These are phyloP conservation scores for Russula virescens DNA, from an alignment of 768 basidiomycete genomes.

Conservation along the genomic window DNA sequence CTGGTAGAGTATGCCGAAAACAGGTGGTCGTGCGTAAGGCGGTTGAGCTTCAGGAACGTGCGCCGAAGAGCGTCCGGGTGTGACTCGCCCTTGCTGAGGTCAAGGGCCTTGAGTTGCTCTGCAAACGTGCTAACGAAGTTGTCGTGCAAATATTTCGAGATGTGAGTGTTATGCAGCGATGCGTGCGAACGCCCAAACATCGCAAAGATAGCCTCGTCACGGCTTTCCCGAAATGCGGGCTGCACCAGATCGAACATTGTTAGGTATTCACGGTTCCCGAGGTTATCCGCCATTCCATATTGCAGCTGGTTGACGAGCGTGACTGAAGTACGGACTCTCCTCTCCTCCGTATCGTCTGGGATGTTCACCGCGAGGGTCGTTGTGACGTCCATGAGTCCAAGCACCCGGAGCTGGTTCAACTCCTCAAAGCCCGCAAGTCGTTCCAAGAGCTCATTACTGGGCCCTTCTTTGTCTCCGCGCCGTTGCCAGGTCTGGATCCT, in stretches of 20 bases:
- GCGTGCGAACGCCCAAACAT: slow-evolving; percentile 85
- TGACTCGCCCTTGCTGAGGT: slow-evolving; percentile 42
- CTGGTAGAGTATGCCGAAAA: slow-evolving; percentile 36
- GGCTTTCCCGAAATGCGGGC: slow-evolving; percentile 68
- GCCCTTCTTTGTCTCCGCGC: slow-evolving; percentile 31
- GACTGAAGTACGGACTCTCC: slow-evolving; percentile 86
- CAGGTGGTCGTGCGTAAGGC: slow-evolving; percentile 66
- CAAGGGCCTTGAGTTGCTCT: slow-evolving; percentile 46
- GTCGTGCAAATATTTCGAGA: slow-evolving; percentile 83
- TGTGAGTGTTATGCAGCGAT: slow-evolving; percentile 51
- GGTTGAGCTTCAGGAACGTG: slow-evolving; percentile 84
- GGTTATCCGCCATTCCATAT: slow-evolving; percentile 92
- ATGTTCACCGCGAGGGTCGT: slow-evolving; percentile 54
- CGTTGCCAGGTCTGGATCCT: slow-evolving; percentile 80
- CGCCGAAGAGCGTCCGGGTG: slow-evolving; percentile 76
- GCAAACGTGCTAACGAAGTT: slow-evolving; percentile 63
- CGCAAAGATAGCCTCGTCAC: slow-evolving; percentile 86
- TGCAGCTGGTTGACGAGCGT: slow-evolving; percentile 88
- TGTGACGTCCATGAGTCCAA: slow-evolving; percentile 97
- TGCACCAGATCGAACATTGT: slow-evolving; percentile 92
- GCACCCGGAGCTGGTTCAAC: slow-evolving; percentile 77
- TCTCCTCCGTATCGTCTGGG: slow-evolving; percentile 80
- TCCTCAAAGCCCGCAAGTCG: slow-evolving; percentile 76
- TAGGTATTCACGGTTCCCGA: slow-evolving; percentile 73
- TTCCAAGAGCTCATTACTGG: slow-evolving; percentile 22